Percentiles rank a stretch among this genome's conserved stretches.
Evolutionary conservation across 345 rosid genomes (phyloP).

Genomic region (Arabidopsis suecica): DNA sequence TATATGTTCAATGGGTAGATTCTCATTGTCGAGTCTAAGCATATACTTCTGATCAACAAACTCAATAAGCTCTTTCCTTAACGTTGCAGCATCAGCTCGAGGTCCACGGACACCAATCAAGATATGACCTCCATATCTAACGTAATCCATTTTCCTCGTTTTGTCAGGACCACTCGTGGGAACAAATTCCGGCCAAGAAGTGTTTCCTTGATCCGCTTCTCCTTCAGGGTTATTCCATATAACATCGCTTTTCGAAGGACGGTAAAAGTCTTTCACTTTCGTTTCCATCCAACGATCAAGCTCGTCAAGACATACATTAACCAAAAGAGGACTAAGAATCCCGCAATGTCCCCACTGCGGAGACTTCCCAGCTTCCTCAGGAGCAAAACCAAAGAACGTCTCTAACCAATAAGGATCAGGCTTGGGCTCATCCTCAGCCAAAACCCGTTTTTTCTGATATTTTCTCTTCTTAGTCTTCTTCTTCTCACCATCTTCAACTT

Average conservation of each 20-base stretch:
- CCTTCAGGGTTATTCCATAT: slow-evolving; percentile 95
- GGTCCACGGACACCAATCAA: slow-evolving; percentile 94
- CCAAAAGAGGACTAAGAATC: slow-evolving; percentile 87
- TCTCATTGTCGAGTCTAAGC: slow-evolving; percentile 91
- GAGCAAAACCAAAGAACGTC: slow-evolving; percentile 93
- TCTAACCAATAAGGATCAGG: slow-evolving; percentile 99
- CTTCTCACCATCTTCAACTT: slow-evolving; percentile 64
- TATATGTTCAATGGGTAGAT: slow-evolving; percentile 90
- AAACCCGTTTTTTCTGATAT: slow-evolving; percentile 89
- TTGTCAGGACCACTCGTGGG: slow-evolving; percentile 99
- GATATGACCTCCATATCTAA: slow-evolving; percentile 91
- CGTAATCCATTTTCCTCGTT: slow-evolving; percentile 87
- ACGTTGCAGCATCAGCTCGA: slow-evolving; percentile 88
- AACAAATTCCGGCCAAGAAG: slow-evolving; percentile 98
- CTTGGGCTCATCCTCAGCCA: slow-evolving; percentile 98
- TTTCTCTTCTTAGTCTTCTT: slow-evolving; percentile 85
- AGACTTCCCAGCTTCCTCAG: slow-evolving; percentile 90
- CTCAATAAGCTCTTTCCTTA: slow-evolving; percentile 92
- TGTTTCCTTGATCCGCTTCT: slow-evolving; percentile 90
- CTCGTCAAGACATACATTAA: slow-evolving; percentile 90
- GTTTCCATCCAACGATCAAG: slow-evolving; percentile 87
- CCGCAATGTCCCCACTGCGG: slow-evolving; percentile 99
- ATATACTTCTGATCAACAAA: slow-evolving; percentile 89
- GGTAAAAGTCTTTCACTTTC: slow-evolving; percentile 86
- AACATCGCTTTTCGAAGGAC: slow-evolving; percentile 89